Conservation (phyloP, 495 filamentous ascomycete genomes). For the Sabuloglossum arenarium region DNA sequence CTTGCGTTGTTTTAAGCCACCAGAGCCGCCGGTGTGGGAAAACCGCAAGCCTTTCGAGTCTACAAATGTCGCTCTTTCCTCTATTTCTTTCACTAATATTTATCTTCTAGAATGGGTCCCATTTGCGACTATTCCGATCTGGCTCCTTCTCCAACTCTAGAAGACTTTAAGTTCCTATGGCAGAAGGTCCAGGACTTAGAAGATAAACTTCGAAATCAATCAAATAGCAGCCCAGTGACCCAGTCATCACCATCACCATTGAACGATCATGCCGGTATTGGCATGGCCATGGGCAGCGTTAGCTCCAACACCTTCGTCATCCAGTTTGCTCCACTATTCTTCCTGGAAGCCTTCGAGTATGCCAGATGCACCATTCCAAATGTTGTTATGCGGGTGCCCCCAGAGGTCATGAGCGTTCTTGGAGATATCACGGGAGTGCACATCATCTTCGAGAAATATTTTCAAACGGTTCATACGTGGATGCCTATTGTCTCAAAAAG, state of each 20-base stretch:
- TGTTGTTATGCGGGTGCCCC: neutral
- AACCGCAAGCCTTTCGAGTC: neutral
- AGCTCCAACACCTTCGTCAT: neutral
- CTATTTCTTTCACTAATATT: neutral
- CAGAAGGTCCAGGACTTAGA: slow-evolving; percentile 21
- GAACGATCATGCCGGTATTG: neutral
- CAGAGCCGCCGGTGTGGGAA: too few relatives aligned
- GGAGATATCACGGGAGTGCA: slow-evolving; percentile 12
- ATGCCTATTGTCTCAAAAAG: slow-evolving; percentile 31
- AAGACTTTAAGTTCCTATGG: slow-evolving; percentile 20
- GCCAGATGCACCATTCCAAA: slow-evolving; percentile 9
- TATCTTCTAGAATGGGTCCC: slow-evolving; percentile 16
- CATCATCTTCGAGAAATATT: slow-evolving; percentile 9
- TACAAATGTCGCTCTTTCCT: neutral
- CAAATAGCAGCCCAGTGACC: neutral
- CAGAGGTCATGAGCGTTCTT: slow-evolving; percentile 10
- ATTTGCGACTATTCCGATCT: slow-evolving; percentile 22
- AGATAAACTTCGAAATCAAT: slow-evolving; percentile 10
- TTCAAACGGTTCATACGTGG: slow-evolving; percentile 18
- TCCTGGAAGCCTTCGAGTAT: slow-evolving; percentile 12
- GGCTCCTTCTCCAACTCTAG: slow-evolving; percentile 15
- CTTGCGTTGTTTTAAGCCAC: too few relatives aligned
- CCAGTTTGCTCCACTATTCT: slow-evolving; percentile 10
- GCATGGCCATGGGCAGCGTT: neutral
- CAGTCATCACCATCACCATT: neutral